Base-by-base conservation (phyloP, 441 rosid genomes). In the Populus hybrid region DNA sequence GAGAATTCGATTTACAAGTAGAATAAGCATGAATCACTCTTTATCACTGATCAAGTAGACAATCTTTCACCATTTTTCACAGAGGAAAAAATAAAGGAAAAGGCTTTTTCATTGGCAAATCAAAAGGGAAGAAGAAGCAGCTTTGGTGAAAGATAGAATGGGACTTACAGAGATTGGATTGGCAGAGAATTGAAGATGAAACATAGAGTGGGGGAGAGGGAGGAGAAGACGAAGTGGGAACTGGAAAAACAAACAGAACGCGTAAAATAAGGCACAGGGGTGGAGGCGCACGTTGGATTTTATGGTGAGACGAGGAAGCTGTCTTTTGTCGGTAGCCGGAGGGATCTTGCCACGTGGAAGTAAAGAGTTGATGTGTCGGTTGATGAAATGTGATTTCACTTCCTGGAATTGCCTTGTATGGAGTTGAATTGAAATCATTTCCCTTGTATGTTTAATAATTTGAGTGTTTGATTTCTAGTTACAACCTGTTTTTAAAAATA, bases 261-360 rank as follows among this genome's bases (percentile, higher is more conserved):
- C 23, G 64, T 57, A 57, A 57, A 59, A 59, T 59, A 59, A 59
- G 64, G 8, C 24, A 59, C 0, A n/a, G 24, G 0, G 24, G 24
- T 59, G 64, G 64, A 59, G 23, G 23, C 64, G 64, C 64, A 59
- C 64, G 64, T 18, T 57, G 1, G 61, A 57, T 57, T 57, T 20
- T 18, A 30, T 30, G 32, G 75, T 23, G 70, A 64, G 42, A 24
- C 26, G 20, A 34, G 14, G 61, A 87, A 74, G 82, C 84, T 28
- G 69, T 73, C 79, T 10, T 70, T 75, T 89, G 97, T 92, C 93
- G 94, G 96, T 87, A 81, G 82, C 93, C 90, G 83, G 65, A 84
- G 75, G 70, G 82, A 81, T 82, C 38, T 28, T 35, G 91, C 87
- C 97, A 89, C 92, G 90, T 87, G 66, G 75, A n/a, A 11, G 0